Conservation (phyloP, 495 filamentous ascomycete genomes). For the Delitschia confertaspora region DNA sequence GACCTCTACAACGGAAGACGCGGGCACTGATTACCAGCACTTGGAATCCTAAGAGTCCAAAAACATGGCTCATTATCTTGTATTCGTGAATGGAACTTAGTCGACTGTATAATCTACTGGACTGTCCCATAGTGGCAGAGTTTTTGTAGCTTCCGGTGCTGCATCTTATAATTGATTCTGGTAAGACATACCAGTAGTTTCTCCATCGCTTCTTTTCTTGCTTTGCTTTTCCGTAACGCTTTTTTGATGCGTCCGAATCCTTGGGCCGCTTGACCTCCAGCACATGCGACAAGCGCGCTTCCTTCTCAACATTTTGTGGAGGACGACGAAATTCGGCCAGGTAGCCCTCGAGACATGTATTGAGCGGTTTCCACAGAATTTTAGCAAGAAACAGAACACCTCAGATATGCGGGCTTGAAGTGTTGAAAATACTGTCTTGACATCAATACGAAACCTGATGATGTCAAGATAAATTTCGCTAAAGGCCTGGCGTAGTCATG, state of each 20-base stretch:
- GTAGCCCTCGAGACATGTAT: constrained; percentile 25
- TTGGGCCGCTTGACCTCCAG: constrained; percentile 17
- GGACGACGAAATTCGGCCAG: constrained; percentile 28
- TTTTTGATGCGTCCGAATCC: constrained; percentile 13
- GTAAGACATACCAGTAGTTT: constrained; percentile 6
- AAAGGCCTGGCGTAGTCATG: constrained; percentile 30
- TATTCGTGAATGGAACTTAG: constrained; percentile 3
- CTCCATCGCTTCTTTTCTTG: constrained; percentile 12
- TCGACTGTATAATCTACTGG: not conserved
- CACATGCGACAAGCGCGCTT: constrained; percentile 31
- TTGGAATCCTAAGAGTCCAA: not conserved
- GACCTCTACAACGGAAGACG: constrained; percentile 11
- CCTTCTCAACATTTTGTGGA: constrained; percentile 28
- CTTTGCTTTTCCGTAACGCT: constrained; percentile 4
- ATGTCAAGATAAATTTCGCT: constrained; percentile 38
- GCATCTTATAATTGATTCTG: constrained; percentile 11
- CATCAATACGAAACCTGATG: constrained; percentile 33
- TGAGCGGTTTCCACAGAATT: constrained; percentile 26
- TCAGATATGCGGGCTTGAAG: constrained; percentile 9
- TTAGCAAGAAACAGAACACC: constrained; percentile 16
- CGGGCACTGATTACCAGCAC: constrained; percentile 19
- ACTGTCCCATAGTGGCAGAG: constrained; percentile 17
- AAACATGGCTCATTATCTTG: not conserved
- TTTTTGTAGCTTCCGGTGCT: constrained; percentile 5
- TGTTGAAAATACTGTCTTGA: constrained; percentile 17